phyloP scores from a whole-genome alignment of 208 protist genomes.

The Blastocrithidia nonstop region DNA sequence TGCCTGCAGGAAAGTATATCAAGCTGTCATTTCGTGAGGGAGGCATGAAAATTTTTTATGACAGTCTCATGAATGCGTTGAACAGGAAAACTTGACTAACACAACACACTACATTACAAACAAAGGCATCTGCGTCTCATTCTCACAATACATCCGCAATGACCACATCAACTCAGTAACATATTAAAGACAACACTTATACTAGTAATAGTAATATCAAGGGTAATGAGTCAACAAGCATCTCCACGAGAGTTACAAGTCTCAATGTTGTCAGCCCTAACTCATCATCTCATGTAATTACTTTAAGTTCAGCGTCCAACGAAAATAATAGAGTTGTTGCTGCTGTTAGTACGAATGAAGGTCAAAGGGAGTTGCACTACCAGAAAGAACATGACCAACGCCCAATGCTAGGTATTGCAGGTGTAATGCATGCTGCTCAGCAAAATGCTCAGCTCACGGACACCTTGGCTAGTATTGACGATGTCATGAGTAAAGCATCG shows the following conservation, averaged over 20 bases:
- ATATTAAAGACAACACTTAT: neutral
- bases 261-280: too few relatives aligned
- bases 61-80: slow-evolving; percentile 16
- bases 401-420: slow-evolving; percentile 55
- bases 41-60: slow-evolving; percentile 33
- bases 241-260: too few relatives aligned
- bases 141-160: too few relatives aligned
- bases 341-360: too few relatives aligned
- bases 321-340: too few relatives aligned
- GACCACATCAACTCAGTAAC: neutral
- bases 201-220: neutral
- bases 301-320: too few relatives aligned
- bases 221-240: neutral
- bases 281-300: too few relatives aligned
- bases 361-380: neutral
- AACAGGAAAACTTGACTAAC: slow-evolving; percentile 25
- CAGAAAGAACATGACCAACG: slow-evolving; percentile 7
- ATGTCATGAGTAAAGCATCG: slow-evolving; percentile 71
- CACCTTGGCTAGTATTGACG: slow-evolving; percentile 61
- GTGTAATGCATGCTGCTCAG: slow-evolving; percentile 38
- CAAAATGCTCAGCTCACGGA: slow-evolving; percentile 29
- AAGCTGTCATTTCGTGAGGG: slow-evolving; percentile 45
- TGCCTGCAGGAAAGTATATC: slow-evolving; percentile 20
- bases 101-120: too few relatives aligned
- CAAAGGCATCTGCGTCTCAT: too few relatives aligned